Evolutionary conservation across 805 yeast species (phyloP), one percentile per base, ranked within the genome.

Genomic region (Saccharomyces mikatae): DNA sequence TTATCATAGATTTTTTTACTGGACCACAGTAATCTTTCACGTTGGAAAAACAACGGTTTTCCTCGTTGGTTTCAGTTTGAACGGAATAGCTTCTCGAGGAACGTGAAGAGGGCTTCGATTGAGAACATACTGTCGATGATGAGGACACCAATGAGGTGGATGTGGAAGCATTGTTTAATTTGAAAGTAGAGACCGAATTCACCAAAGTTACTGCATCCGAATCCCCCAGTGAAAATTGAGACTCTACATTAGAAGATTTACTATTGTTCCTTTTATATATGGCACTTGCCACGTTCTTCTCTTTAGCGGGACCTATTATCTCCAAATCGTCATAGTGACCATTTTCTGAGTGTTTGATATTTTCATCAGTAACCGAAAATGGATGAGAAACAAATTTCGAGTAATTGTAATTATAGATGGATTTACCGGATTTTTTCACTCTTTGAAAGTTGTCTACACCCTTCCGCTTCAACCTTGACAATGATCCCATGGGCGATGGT

Each of bases 391-490:
- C 44, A 17, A 36, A 36, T 21, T 36, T 36, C 24, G 44, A 36
- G 24, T 36, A 36, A 11, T 36, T 36, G 17, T 36, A 36, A 17
- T 36, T 36, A 8, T 36, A 36, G 44, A 36, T 36, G 44, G 44
- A 36, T 46, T 48, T 55, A 9, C 61, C 60, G 24, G 56, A 47
- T 26, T 53, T 52, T 41, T 46, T 57, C n/a, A 52, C 61, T 22
- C 47, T 56, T 21, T 55, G 53, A 32, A 51, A 50, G 32, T 58
- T 58, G 24, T 48, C 47, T 21, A 54, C 46, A 46, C 61, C 61
- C 52, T 52, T 56, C 46, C 36, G 54, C 29, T 56, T 54, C 32
- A 60, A 41, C 46, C 50, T 56, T 14, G 58, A 54, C 13, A 59
- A 27, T 1, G 63, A 55, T n/a, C 53, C 61, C 52, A 56, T 51